Percentiles rank a stretch among this genome's conserved stretches.
phyloP scores from a whole-genome alignment of 2,329 filamentous ascomycete species.

The Aspergillus vadensis region DNA sequence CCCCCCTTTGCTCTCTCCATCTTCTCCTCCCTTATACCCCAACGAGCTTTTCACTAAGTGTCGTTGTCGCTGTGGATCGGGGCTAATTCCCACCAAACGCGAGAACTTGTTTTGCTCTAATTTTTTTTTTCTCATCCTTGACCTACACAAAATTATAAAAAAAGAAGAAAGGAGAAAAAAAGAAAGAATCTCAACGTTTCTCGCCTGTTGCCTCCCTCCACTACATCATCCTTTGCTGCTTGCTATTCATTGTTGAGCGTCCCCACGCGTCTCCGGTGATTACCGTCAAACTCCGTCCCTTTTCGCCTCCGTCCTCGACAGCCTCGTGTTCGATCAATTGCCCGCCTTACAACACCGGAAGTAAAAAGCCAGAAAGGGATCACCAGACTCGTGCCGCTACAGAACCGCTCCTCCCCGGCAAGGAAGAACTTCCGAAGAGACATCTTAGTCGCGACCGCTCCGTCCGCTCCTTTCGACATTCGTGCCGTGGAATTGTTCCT shows the following conservation, averaged over 20 bases:
- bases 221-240: conserved; percentile 16
- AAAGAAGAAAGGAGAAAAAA: conserved; percentile 11
- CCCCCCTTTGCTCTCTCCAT: conserved; percentile 20
- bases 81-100: conserved; percentile 28
- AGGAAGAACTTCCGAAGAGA: conserved; percentile 17
- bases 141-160: background rate
- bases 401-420: conserved; percentile 16
- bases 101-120: conserved; percentile 26
- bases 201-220: conserved; percentile 6
- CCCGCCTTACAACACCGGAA: conserved; percentile 6
- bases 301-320: conserved; percentile 12
- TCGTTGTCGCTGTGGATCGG: conserved; percentile 44
- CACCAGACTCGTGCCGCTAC: conserved; percentile 12
- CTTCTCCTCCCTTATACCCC: conserved; percentile 23
- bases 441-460: conserved; percentile 25
- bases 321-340: conserved; percentile 13
- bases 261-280: conserved; percentile 14
- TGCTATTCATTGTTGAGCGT: conserved; percentile 14
- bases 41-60: conserved; percentile 57
- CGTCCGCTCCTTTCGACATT: conserved; percentile 29
- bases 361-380: conserved; percentile 7
- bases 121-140: conserved; percentile 11
- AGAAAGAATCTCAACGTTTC: conserved; percentile 13
- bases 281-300: background rate
- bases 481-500: conserved; percentile 31